Percentiles rank a stretch among this genome's conserved stretches.
Conservation (phyloP, 148 eudicot species). For the Camellia lanceoleosa region DNA sequence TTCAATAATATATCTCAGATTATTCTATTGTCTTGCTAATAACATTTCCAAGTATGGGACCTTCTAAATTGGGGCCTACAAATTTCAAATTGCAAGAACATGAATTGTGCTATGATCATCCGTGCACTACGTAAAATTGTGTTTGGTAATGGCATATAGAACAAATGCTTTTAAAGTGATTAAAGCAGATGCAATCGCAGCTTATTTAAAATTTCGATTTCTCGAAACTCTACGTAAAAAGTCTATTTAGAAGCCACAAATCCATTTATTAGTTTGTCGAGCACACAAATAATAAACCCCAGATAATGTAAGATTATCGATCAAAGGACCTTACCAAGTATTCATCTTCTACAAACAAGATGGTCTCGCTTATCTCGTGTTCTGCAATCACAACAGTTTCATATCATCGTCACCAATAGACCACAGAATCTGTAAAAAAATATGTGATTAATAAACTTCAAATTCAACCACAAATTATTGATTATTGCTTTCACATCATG, state of each 20-base stretch:
- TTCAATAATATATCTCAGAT: not conserved
- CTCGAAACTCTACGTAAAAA: not conserved
- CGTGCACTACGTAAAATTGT: not conserved
- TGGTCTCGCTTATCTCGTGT: conserved; percentile 86
- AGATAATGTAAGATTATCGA: not conserved
- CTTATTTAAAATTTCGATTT: not conserved
- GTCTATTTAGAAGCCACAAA: not conserved
- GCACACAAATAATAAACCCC: not conserved
- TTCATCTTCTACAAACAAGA: conserved; percentile 64
- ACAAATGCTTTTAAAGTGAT: not conserved
- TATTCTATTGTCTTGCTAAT: not conserved
- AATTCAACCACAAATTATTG: not conserved
- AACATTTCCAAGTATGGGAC: not conserved
- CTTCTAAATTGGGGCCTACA: not conserved
- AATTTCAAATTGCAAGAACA: not conserved
- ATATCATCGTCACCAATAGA: conserved; percentile 98
- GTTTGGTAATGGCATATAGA: not conserved
- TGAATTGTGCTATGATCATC: not conserved
- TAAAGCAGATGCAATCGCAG: not conserved
- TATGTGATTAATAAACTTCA: not conserved
- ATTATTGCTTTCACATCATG: not conserved
- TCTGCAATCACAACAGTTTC: conserved; percentile 90
- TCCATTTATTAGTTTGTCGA: not conserved
- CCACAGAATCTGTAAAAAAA: conserved; percentile 61
- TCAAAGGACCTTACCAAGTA: conserved; percentile 56